Conservation (phyloP, 805 yeast genomes). For the Candida silvatica region DNA sequence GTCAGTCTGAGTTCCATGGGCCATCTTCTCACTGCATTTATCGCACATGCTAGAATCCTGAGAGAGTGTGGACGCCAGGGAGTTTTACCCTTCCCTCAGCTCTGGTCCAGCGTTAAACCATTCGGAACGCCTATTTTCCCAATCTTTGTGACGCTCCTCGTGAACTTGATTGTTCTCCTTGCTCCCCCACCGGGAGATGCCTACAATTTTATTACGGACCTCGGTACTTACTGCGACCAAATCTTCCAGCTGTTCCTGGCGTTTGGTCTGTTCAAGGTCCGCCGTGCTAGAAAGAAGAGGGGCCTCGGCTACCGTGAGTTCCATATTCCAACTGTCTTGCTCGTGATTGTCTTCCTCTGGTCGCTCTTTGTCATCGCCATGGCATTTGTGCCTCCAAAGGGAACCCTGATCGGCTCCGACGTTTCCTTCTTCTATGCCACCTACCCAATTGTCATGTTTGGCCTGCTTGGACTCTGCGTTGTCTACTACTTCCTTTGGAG, state of each 20-base stretch:
- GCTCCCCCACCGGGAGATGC: constrained; percentile 90
- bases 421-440: constrained; percentile 35
- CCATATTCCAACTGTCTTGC: constrained; percentile 26
- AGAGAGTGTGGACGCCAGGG: constrained; percentile 83
- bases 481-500: constrained; percentile 30
- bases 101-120: constrained; percentile 66
- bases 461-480: constrained; percentile 25
- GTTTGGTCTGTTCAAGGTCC: constrained; percentile 44
- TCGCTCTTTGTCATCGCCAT: constrained; percentile 30
- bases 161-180: constrained; percentile 62
- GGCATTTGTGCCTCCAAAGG: constrained; percentile 35
- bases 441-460: constrained; percentile 30
- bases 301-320: constrained; percentile 28
- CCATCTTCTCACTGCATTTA: constrained; percentile 71
- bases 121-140: constrained; percentile 70
- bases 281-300: constrained; percentile 24
- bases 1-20: constrained; percentile 80
- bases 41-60: constrained; percentile 74
- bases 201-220: constrained; percentile 69
- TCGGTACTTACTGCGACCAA: constrained; percentile 76
- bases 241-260: constrained; percentile 63
- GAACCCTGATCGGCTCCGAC: constrained; percentile 31
- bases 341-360: constrained; percentile 26
- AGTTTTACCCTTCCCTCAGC: constrained; percentile 60
- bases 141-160: constrained; percentile 66